Evolutionary conservation across 257 asterid species (phyloP), one percentile per base, ranked within the genome.

Genomic region (Dorcoceras hygrometricum): DNA sequence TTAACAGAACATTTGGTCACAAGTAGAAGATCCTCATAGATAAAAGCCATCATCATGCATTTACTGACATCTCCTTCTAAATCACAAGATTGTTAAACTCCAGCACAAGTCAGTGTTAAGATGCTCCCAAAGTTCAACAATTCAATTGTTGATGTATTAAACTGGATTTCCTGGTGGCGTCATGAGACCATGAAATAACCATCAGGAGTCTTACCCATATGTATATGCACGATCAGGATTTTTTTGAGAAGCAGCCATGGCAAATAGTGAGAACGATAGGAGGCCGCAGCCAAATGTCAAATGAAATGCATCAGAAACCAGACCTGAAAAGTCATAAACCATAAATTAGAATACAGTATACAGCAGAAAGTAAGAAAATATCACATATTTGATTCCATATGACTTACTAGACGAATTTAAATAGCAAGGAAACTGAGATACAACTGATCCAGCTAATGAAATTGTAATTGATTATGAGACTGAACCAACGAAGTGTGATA

Each of bases 181-280:
- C 29, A 27, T 62, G 39, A 62, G 32, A 12, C 16, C 24, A 12
- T 12, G 31, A 48, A 26, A 65, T 23, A 22, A 23, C 46, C 60
- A 29, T 27, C 11, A 51, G 27, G 60, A 65, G 27, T 39, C 67
- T 62, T 53, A 62, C 67, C 67, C 57, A 36, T 62, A 62, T 23
- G 54, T 46, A 46, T 16, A 46, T 5, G 20, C 54, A 46, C 8
- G 8, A 16, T 46, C 54, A 46, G 54, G 54, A 20, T 5, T 46
- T 46, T 43, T 46, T 4, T 5, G 54, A 18, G 22, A 18, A 46
- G 54, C 54, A 18, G 54, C 20, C 54, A 46, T 46, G 54, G 54
- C 54, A 46, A 16, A 46, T 46, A 46, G 22, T 46, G 54, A 46
- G 18, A 46, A 16, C 8, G 54, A 46, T 46, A 16, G 18, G 22